Evolutionary conservation across 1,139 yeast species (phyloP), one percentile per base, ranked within the genome.

Genomic region (Kurtzmaniella quercitrusa): DNA sequence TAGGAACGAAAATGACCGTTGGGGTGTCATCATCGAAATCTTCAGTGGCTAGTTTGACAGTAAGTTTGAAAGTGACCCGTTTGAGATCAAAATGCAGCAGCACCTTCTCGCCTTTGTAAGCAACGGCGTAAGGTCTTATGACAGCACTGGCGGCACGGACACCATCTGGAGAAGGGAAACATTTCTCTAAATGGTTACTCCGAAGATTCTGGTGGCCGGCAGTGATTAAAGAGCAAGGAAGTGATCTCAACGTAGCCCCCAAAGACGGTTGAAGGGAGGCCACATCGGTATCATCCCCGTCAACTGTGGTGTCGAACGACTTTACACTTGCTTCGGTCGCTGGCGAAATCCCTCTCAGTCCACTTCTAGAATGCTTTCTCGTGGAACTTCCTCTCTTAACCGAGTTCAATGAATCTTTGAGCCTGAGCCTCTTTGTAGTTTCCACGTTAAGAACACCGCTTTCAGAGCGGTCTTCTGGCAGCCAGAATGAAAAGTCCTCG

Each of bases 401-500:
- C 14, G 38, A 36, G 12, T 36, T 36, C n/a, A 36, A 36, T 18
- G 38, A 36, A 14, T 36, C 38, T 14, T 36, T 36, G 14, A 36
- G 5, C 15, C 19, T 36, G 8, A 36, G 27, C 14, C 27, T 19
- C 9, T 11, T 36, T 7, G 27, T 19, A 4, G 38, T 36, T 21
- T 36, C 38, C n/a, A 36, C 19, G 3, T 36, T 21, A 14, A 19
- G 14, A 11, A 53, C 23, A 12, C 40, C 40, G 6, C 15, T 15
- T 14, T 37, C 43, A 43, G 63, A 61, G 18, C 73, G 58, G 55
- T 85, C 91, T 48, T 87, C 94, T 3, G 70, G 65, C 2, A 93
- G 84, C 86, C 86, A 90, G 47, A 91, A 79, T 0, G 96, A 86
- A 55, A 93, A 82, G 60, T 91, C 98, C 58, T 91, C 98, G 51